phyloP scores from a whole-genome alignment of 768 basidiomycete genomes.

The Lactifluus hygrophoroides region DNA sequence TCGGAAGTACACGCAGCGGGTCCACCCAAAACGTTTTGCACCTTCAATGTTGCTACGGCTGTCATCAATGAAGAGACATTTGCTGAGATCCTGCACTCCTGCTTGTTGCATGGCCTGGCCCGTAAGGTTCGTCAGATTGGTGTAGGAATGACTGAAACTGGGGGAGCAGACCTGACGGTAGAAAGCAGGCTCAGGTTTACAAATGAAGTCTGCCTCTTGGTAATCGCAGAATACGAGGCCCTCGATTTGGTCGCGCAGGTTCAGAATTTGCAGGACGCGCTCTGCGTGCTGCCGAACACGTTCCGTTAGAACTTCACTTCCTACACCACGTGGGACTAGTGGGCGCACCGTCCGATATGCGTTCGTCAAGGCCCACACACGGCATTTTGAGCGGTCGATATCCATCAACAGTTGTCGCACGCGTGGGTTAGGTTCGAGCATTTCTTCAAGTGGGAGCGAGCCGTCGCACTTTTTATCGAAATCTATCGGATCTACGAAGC shows the following conservation, averaged over 20 bases:
- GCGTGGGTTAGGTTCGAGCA: slow-evolving; percentile 56
- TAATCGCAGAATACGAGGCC: slow-evolving; percentile 80
- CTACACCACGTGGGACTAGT: background rate
- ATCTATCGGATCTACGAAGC: slow-evolving; percentile 67
- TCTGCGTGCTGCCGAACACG: slow-evolving; percentile 55
- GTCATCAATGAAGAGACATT: slow-evolving; percentile 77
- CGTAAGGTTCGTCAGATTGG: background rate
- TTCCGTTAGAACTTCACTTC: no score
- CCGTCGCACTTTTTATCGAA: slow-evolving; percentile 82
- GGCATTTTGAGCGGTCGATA: slow-evolving; percentile 64
- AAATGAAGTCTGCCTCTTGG: slow-evolving; percentile 50
- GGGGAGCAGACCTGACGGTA: slow-evolving; percentile 45
- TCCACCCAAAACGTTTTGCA: slow-evolving; percentile 62
- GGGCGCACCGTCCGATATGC: slow-evolving; percentile 61
- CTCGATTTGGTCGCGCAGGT: slow-evolving; percentile 61
- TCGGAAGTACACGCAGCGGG: slow-evolving; percentile 64
- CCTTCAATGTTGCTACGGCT: slow-evolving; percentile 59
- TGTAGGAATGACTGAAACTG: background rate
- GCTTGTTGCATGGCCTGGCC: slow-evolving; percentile 61
- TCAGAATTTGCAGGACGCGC: slow-evolving; percentile 67
- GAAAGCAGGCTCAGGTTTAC: slow-evolving; percentile 73
- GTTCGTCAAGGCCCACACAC: slow-evolving; percentile 85
- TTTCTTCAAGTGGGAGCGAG: slow-evolving; percentile 71
- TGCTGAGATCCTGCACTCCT: slow-evolving; percentile 51
- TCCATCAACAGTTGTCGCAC: slow-evolving; percentile 66